Evolutionary conservation across 2,329 filamentous ascomycete genomes (phyloP), one percentile per base, ranked within the genome.

Genomic region (Epichloe aotearoae): DNA sequence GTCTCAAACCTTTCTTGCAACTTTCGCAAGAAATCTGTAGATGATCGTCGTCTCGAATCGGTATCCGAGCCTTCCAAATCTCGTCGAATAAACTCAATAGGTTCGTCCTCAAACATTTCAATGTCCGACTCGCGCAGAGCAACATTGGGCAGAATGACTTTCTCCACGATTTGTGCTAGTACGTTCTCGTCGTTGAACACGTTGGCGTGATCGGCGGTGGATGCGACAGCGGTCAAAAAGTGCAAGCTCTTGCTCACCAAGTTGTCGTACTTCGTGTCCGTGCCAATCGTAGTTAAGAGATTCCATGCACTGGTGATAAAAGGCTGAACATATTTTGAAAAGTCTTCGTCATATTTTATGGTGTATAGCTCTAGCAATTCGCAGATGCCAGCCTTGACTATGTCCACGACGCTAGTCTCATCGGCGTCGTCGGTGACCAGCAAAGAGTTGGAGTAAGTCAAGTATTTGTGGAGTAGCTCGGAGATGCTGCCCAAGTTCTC

Each of bases 91-190:
- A 95, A 98, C 67, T 98, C 93, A 57, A 98, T 98, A 0, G 93
- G 93, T 71, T 98, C 94, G 64, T 98, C 94, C 64, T 98, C 93
- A 59, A 98, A 97, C 57, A 95, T 77, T 66, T 98, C 93, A 50
- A 95, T 79, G 57, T 98, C 94, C 0, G 90, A 93, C 61, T 96
- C 93, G 57, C 94, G 82, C 53, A 98, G 73, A 15, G 86, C 85
- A 52, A 98, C 81, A 61, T 98, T 98, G 10, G 93, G 91, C 56
- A 98, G 71, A 51, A 98, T 87, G 52, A 97, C 93, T 70, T 95
- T 95, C 66, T 97, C 89, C 10, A 96, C 87, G 49, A 98, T 87
- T 64, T 95, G 86, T 17, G 82, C 82, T 37, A 97, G 72, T 3
- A 88, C 84, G 4, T 78, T 76, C 61, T 89, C 80, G 58, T 84